Conservation (phyloP, 192 early-diverging fungal species). For the Powellomyces hirtus region DNA sequence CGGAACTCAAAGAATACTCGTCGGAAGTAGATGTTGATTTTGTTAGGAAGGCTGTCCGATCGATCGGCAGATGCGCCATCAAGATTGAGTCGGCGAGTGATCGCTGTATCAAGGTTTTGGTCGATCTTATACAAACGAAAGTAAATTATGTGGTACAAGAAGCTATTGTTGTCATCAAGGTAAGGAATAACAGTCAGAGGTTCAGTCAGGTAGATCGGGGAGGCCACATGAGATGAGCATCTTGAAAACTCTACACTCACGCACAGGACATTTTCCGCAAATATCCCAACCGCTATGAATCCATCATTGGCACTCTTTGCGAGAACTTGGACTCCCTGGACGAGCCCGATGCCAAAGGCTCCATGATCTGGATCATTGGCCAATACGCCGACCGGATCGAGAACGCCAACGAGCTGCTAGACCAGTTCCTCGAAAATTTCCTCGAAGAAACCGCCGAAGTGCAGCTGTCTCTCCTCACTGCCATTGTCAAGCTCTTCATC, state of each 20-base stretch:
- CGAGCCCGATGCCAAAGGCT: constrained; percentile 95
- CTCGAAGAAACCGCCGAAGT: constrained; percentile 83
- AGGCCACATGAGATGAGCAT: background rate
- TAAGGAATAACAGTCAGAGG: constrained; percentile 21
- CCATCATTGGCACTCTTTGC: constrained; percentile 87
- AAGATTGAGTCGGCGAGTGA: constrained; percentile 89
- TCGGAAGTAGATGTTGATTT: constrained; percentile 98
- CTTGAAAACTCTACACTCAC: too few species aligned
- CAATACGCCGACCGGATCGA: constrained; percentile 98
- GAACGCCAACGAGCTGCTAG: constrained; percentile 88
- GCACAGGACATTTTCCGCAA: constrained; percentile 91
- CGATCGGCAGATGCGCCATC: constrained; percentile 95
- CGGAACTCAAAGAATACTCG: constrained; percentile 93
- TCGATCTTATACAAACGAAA: constrained; percentile 93
- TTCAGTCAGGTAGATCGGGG: background rate
- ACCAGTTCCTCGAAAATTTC: constrained; percentile 84
- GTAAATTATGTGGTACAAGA: constrained; percentile 99
- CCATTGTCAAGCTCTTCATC: constrained; percentile 94
- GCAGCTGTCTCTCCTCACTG: constrained; percentile 89
- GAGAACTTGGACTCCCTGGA: constrained; percentile 95
- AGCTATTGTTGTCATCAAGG: constrained; percentile 93
- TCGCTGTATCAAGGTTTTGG: constrained; percentile 78
- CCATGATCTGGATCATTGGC: constrained; percentile 99
- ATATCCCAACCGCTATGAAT: constrained; percentile 96
- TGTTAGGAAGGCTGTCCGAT: constrained; percentile 93